Evolutionary conservation across 2,329 filamentous ascomycete species (phyloP).

Genomic region (Pyrenochaeta sp.): DNA sequence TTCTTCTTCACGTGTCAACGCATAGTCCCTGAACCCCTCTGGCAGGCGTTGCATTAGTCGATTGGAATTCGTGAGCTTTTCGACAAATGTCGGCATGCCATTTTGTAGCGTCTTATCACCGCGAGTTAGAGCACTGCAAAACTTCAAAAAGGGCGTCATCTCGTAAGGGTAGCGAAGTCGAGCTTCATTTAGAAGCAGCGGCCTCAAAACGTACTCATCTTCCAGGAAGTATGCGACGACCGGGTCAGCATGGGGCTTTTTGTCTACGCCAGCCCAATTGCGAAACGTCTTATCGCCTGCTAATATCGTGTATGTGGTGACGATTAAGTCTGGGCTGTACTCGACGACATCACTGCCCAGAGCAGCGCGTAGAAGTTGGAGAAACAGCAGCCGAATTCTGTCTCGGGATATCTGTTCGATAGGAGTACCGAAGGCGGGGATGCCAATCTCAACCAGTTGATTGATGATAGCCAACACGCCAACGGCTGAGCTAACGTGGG

Average conservation of each 20-base stretch:
- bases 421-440: constrained; percentile 56
- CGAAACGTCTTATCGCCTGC: constrained; percentile 56
- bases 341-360: constrained; percentile 67
- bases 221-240: constrained; percentile 63
- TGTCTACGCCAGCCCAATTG: constrained; percentile 36
- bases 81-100: constrained; percentile 62
- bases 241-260: constrained; percentile 35
- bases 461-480: constrained; percentile 37
- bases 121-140: constrained; percentile 71
- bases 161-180: constrained; percentile 86
- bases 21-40: constrained; percentile 74
- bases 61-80: constrained; percentile 73
- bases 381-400: constrained; percentile 69
- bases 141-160: constrained; percentile 76
- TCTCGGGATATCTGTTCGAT: constrained; percentile 66
- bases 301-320: constrained; percentile 71
- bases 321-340: constrained; percentile 76
- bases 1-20: constrained; percentile 83
- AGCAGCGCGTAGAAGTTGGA: constrained; percentile 75
- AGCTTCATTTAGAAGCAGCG: constrained; percentile 70
- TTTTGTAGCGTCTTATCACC: constrained; percentile 56
- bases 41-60: constrained; percentile 83
- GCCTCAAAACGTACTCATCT: constrained; percentile 64
- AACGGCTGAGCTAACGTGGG: constrained; percentile 31
- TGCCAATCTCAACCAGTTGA: constrained; percentile 33